Conservation (phyloP, 2,329 filamentous ascomycete species). For the Diaporthe sp. region DNA sequence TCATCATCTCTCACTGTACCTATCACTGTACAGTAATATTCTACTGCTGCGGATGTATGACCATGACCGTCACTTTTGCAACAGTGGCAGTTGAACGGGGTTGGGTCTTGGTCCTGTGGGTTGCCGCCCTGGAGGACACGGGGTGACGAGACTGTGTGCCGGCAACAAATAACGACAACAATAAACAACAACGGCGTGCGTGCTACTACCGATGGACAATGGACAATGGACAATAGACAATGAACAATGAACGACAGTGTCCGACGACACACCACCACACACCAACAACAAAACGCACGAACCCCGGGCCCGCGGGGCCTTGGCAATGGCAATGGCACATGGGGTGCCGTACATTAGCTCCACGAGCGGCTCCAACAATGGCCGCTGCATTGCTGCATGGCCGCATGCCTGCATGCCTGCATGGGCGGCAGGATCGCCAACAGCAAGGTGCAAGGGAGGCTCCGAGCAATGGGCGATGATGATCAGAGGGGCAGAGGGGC, state of each 20-base stretch:
- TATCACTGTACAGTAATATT: not conserved
- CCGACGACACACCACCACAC: constrained; percentile 12
- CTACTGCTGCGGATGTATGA: not conserved
- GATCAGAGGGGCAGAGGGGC: too few relatives aligned
- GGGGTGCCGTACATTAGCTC: constrained; percentile 15
- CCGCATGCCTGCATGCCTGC: not conserved
- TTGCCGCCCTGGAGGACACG: not conserved
- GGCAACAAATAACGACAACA: not conserved
- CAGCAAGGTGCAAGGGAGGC: constrained; percentile 9
- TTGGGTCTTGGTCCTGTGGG: not conserved
- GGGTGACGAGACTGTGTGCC: not conserved
- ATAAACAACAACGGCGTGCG: not conserved
- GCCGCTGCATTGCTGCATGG: not conserved
- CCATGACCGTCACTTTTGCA: not conserved
- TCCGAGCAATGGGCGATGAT: not conserved
- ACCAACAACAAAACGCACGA: not conserved
- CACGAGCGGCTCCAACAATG: constrained; percentile 19
- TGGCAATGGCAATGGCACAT: constrained; percentile 15
- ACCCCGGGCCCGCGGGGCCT: constrained; percentile 8
- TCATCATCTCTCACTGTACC: constrained; percentile 13
- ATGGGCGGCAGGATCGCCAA: constrained; percentile 15
- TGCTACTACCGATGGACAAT: constrained; percentile 10
- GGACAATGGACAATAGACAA: constrained; percentile 1
- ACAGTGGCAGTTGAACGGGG: not conserved
- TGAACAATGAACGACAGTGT: not conserved